Percentiles rank a stretch among this genome's conserved stretches.
These are phyloP conservation scores for Cudoniella acicularis DNA, from an alignment of 495 filamentous ascomycete species.

Conservation along the genomic window DNA sequence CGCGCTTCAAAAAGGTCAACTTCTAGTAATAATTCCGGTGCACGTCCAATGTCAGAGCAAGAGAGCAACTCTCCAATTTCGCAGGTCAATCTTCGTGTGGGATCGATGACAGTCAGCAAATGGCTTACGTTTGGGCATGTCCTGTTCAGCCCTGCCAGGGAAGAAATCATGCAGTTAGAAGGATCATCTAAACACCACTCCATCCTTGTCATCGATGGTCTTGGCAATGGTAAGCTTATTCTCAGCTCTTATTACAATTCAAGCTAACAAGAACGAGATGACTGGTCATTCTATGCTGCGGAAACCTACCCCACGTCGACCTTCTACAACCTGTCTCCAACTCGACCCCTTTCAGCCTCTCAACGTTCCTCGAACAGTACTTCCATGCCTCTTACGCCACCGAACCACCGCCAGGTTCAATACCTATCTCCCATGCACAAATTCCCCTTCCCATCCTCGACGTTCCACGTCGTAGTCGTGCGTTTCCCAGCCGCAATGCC, in stretches of 20 bases:
- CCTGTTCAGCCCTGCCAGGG: slow-evolving; percentile 87
- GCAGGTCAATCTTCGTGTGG: slow-evolving; percentile 79
- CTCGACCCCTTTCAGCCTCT: slow-evolving; percentile 39
- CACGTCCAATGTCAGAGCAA: slow-evolving; percentile 40
- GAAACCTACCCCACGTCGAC: slow-evolving; percentile 82
- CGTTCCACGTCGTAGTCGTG: slow-evolving; percentile 80
- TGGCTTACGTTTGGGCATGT: slow-evolving; percentile 96
- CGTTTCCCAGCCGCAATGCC: slow-evolving; percentile 79
- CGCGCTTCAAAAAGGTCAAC: slow-evolving; percentile 4
- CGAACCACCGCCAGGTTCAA: slow-evolving; percentile 83
- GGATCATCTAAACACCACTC: slow-evolving; percentile 45
- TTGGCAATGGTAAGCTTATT: slow-evolving; percentile 50
- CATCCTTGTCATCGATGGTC: slow-evolving; percentile 87
- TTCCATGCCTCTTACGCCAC: slow-evolving; percentile 56
- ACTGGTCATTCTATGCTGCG: slow-evolving; percentile 98
- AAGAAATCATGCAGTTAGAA: slow-evolving; percentile 56
- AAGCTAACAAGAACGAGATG: slow-evolving; percentile 49
- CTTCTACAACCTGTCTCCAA: slow-evolving; percentile 77
- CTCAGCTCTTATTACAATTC: background rate
- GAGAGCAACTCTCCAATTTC: slow-evolving; percentile 62
- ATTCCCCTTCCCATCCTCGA: slow-evolving; percentile 85
- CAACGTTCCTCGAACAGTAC: slow-evolving; percentile 29
- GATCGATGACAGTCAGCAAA: slow-evolving; percentile 59
- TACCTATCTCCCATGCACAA: slow-evolving; percentile 61
- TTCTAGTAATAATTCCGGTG: background rate